phyloP scores from a whole-genome alignment of 306 rosid species.

The Macrotyloma uniflorum region DNA sequence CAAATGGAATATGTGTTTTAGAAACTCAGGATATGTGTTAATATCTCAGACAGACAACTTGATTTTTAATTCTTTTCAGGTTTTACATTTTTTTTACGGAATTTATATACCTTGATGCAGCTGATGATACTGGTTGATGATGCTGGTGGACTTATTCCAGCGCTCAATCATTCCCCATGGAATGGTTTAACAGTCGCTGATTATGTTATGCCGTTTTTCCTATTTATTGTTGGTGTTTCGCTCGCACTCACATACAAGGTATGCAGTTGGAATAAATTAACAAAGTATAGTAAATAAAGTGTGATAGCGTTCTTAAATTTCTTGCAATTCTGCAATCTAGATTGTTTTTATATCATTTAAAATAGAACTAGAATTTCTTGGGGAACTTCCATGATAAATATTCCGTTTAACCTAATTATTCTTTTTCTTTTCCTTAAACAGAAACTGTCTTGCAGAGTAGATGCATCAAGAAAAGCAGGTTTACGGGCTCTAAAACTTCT shows the following conservation, averaged over 20 bases:
- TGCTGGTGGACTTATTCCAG: conserved; percentile 81
- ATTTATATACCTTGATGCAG: conserved; percentile 55
- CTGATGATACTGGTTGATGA: conserved; percentile 95
- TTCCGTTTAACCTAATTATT: conserved; percentile 14
- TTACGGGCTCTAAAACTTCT: conserved; percentile 79
- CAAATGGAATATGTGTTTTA: conserved; percentile 9
- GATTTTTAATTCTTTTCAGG: background rate
- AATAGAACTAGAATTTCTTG: background rate
- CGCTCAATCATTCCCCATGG: conserved; percentile 98
- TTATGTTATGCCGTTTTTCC: conserved; percentile 93
- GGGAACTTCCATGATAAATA: background rate
- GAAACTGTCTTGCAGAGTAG: conserved; percentile 65
- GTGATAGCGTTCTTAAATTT: background rate
- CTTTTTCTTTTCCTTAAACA: conserved; percentile 40
- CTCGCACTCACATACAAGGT: conserved; percentile 96
- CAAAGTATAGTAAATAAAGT: background rate
- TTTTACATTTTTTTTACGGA: background rate
- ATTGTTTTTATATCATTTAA: background rate
- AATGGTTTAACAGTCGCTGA: conserved; percentile 93
- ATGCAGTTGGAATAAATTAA: conserved; percentile 15
- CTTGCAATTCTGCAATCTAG: background rate
- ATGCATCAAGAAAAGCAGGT: conserved; percentile 71
- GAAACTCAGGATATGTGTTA: background rate
- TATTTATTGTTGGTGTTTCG: conserved; percentile 90
- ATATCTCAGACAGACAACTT: background rate